phyloP scores from a whole-genome alignment of 768 basidiomycete species.

The Royoungia palumana region DNA sequence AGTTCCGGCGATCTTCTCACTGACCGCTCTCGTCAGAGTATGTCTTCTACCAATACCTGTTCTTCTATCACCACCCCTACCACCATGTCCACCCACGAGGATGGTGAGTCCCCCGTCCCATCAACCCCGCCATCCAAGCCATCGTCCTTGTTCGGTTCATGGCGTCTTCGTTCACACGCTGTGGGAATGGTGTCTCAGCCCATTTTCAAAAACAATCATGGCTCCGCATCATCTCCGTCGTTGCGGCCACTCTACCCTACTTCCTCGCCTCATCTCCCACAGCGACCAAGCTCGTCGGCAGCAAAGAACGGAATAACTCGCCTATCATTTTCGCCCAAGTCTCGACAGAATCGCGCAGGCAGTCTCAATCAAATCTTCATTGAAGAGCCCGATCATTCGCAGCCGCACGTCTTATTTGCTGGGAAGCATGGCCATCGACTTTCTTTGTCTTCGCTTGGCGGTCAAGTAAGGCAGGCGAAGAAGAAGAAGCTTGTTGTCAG shows the following conservation, averaged over 20 bases:
- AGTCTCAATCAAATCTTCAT: slow-evolving; percentile 21
- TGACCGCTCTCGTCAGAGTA: slow-evolving; percentile 52
- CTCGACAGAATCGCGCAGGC: slow-evolving; percentile 12
- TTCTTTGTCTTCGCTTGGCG: slow-evolving; percentile 34
- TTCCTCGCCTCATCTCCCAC: slow-evolving; percentile 39
- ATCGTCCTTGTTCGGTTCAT: slow-evolving; percentile 32
- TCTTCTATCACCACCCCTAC: slow-evolving; percentile 41
- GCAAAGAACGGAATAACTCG: slow-evolving; percentile 31
- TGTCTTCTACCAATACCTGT: slow-evolving; percentile 58
- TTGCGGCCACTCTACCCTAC: slow-evolving; percentile 37
- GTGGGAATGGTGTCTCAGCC: slow-evolving; percentile 31
- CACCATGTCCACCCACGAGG: slow-evolving; percentile 37
- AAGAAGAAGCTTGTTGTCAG: slow-evolving; percentile 68
- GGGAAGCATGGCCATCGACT: slow-evolving; percentile 25
- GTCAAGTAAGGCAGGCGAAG: slow-evolving; percentile 40
- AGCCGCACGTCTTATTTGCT: slow-evolving; percentile 29
- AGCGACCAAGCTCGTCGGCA: slow-evolving; percentile 31
- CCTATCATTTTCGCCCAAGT: slow-evolving; percentile 29
- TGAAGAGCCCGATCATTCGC: slow-evolving; percentile 28
- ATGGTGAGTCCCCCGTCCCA: slow-evolving; percentile 36
- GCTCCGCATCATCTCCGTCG: slow-evolving; percentile 31
- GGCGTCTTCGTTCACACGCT: slow-evolving; percentile 29
- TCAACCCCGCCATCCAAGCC: slow-evolving; percentile 36
- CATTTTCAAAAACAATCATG: slow-evolving; percentile 27
- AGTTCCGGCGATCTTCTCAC: slow-evolving; percentile 40